A percentile compares a stretch with the other conserved stretches of the same genome.
Evolutionary conservation across 345 rosid species (phyloP).

Genomic region (Syzygium grande): DNA sequence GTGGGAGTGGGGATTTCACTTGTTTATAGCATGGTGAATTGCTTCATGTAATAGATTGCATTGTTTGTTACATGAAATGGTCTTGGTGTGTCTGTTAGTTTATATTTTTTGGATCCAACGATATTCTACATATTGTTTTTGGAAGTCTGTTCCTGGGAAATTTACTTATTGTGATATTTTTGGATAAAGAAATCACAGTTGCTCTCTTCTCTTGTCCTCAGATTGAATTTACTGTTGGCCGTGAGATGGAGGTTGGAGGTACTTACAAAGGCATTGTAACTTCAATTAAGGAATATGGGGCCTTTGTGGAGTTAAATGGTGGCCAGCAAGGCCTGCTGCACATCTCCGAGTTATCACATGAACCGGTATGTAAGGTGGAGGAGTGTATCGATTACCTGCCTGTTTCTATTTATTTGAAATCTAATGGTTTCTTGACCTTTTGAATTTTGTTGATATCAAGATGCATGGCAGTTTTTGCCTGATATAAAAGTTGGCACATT

Average conservation of each 20-base stretch:
- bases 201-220: constrained; percentile 8
- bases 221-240: constrained; percentile 79
- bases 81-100: background rate
- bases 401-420: background rate
- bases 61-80: background rate
- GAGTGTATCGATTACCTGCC: background rate
- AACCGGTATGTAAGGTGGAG: constrained; percentile 41
- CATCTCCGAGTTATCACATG: constrained; percentile 91
- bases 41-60: background rate
- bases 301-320: constrained; percentile 94
- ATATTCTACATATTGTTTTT: background rate
- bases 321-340: constrained; percentile 93
- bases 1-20: background rate
- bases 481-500: background rate
- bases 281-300: constrained; percentile 94
- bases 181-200: background rate
- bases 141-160: background rate
- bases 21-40: background rate
- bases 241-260: constrained; percentile 84
- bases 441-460: background rate
- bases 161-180: background rate
- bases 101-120: background rate
- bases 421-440: background rate
- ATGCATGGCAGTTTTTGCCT: background rate
- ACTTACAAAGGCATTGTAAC: constrained; percentile 78